A percentile compares a stretch with the other conserved stretches of the same genome.
Conservation (phyloP, 2,329 filamentous ascomycete species). For the Nothopassalora personata region DNA sequence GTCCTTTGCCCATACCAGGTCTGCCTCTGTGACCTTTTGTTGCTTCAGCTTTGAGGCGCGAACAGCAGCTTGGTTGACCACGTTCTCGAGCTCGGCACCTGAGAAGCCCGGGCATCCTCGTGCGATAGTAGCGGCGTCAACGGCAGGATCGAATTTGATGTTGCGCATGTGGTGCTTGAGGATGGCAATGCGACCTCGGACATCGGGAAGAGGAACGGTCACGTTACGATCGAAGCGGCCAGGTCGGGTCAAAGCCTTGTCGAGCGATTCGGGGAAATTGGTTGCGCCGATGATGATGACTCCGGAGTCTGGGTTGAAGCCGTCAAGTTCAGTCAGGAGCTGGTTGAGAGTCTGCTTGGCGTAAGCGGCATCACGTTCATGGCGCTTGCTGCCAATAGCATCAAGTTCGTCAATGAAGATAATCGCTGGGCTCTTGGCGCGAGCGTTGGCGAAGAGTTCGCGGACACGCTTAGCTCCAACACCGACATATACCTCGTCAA, state of each 20-base stretch:
- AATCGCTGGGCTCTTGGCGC: constrained; percentile 81
- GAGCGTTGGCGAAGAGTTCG: constrained; percentile 80
- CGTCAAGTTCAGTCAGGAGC: constrained; percentile 91
- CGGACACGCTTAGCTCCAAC: constrained; percentile 95
- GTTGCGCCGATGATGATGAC: constrained; percentile 96
- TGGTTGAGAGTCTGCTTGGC: constrained; percentile 98
- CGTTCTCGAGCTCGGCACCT: constrained; percentile 91
- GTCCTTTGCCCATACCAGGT: constrained; percentile 97
- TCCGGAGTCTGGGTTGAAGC: constrained; percentile 89
- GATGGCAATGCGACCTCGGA: constrained; percentile 87
- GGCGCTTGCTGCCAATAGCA: constrained; percentile 89
- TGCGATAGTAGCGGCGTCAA: constrained; percentile 79
- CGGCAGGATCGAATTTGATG: constrained; percentile 72
- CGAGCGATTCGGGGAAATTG: constrained; percentile 89
- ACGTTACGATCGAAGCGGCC: constrained; percentile 95
- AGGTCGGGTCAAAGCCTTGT: constrained; percentile 89
- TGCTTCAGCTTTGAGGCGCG: constrained; percentile 86
- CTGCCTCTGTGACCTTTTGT: constrained; percentile 65
- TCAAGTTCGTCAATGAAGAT: constrained; percentile 94
- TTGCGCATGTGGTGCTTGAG: constrained; percentile 91
- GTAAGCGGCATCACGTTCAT: constrained; percentile 87
- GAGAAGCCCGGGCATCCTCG: constrained; percentile 87
- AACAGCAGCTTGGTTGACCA: constrained; percentile 93
- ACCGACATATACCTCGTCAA: constrained; percentile 96
- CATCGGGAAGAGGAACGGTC: constrained; percentile 81